A percentile compares a stretch with the other conserved stretches of the same genome.
These are phyloP conservation scores for Pseudocercospora musae DNA, from an alignment of 2,329 filamentous ascomycete species.

Conservation along the genomic window DNA sequence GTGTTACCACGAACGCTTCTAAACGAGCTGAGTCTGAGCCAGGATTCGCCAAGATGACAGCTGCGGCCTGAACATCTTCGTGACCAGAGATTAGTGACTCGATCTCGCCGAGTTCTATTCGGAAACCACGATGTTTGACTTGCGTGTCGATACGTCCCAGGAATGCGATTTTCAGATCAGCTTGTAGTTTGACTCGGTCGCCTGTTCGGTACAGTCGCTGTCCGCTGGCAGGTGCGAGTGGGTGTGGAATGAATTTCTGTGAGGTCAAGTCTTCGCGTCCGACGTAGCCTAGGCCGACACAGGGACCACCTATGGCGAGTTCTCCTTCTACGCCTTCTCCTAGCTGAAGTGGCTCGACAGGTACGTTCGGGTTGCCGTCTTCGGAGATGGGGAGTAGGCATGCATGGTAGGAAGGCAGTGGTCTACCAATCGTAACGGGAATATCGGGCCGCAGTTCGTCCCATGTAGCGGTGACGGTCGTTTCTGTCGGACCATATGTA, in stretches of 20 bases:
- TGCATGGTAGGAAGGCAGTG: slow-evolving; percentile 24
- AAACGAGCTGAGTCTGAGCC: slow-evolving; percentile 21
- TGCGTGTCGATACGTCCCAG: slow-evolving; percentile 79
- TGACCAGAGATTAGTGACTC: slow-evolving; percentile 72
- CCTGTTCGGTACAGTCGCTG: slow-evolving; percentile 24
- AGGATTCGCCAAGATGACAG: slow-evolving; percentile 26
- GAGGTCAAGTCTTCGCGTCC: slow-evolving; percentile 23
- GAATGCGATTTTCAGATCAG: slow-evolving; percentile 40
- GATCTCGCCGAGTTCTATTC: slow-evolving; percentile 89
- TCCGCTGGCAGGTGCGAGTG: slow-evolving; percentile 14
- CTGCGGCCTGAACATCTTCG: slow-evolving; percentile 61
- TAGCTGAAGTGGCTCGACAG: slow-evolving; percentile 15
- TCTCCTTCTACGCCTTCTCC: slow-evolving; percentile 21
- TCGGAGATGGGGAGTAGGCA: slow-evolving; percentile 20
- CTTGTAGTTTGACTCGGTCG: slow-evolving; percentile 22
- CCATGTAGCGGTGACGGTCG: slow-evolving; percentile 23
- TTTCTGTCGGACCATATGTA: slow-evolving; percentile 27
- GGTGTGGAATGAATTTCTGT: slow-evolving; percentile 27
- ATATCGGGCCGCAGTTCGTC: slow-evolving; percentile 21
- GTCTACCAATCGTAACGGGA: slow-evolving; percentile 24
- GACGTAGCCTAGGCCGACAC: slow-evolving; percentile 23
- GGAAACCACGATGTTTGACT: slow-evolving; percentile 90
- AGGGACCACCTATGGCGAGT: slow-evolving; percentile 25
- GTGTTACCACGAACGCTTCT: slow-evolving; percentile 26
- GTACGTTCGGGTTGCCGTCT: slow-evolving; percentile 4